Base-by-base conservation (phyloP, 257 asterid species). In the Lycium ferocissimum region DNA sequence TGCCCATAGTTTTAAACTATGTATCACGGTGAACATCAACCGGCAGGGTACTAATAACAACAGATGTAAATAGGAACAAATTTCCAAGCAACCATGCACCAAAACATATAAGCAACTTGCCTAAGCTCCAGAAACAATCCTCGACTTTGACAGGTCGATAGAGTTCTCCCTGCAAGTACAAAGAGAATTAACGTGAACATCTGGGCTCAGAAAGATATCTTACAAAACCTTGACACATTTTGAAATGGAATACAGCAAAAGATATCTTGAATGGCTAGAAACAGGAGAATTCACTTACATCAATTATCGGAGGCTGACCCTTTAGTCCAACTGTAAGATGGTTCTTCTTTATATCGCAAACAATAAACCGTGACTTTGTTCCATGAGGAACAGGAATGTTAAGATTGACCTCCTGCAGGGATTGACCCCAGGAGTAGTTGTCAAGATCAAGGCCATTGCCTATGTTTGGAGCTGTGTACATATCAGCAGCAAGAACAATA, bases 51-150 rank as follows among this genome's bases (percentile, higher is more conserved):
- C 59, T 45, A 73, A 49, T 22, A 22, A 51, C 63, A 26, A 0
- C 45, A 76, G 2, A 76, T 49, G 43, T 22, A 26, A 12, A 76
- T 13, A n/a, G 81, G 11, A 73, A 6, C 37, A 20, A n/a, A 5
- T 45, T 12, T 11, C 20, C 81, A 75, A 22, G 47, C 63, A 76
- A 49, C 47, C 4, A 76, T 49, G 62, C 22, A 75, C 13, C 62
- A 51, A 22, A 6, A 49, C 7, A 20, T 20, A 54, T 6, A 33
- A 75, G 14, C 45, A 49, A 69, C 90, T 59, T 84, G 93, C 97
- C 98, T 88, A 95, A 84, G 87, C 97, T 94, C 98, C 97, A 95
- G 75, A 93, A 92, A 90, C 98, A 90, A 61, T 92, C 98, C 13
- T 95, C 98, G 53, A 90, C 93, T 89, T 92, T 93, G 58, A 95